A percentile compares a stretch with the other conserved stretches of the same genome.
Conservation (phyloP, 148 eudicot genomes). For the Heliosperma pusillum region DNA sequence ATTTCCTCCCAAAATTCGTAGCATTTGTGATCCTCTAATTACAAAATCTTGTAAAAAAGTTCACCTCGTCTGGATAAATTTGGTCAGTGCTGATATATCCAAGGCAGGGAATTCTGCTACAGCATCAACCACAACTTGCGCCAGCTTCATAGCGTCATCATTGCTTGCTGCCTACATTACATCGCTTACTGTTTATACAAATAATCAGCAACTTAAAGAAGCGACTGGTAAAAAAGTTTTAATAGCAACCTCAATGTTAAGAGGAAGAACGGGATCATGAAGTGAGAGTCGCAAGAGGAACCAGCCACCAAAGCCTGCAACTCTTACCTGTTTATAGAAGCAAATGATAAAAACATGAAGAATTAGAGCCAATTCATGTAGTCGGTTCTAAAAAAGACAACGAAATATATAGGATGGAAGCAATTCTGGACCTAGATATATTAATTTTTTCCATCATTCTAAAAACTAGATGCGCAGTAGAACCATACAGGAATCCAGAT, state of each 20-base stretch:
- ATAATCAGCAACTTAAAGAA: not conserved
- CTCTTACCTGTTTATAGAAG: slow-evolving; percentile 55
- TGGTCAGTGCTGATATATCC: slow-evolving; percentile 65
- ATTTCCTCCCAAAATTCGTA: not conserved
- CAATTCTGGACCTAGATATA: no score
- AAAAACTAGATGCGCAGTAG: no score
- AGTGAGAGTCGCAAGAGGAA: slow-evolving; percentile 94
- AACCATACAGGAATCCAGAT: not conserved
- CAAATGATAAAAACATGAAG: slow-evolving; percentile 13
- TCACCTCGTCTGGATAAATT: slow-evolving; percentile 39
- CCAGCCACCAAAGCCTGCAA: slow-evolving; percentile 95
- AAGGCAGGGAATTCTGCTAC: slow-evolving; percentile 64
- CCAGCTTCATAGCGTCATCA: slow-evolving; percentile 75
- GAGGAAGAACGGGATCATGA: slow-evolving; percentile 97
- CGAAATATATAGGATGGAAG: no score
- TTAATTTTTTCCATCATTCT: not conserved
- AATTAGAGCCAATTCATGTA: not conserved
- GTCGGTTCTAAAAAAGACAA: not conserved
- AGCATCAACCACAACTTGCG: slow-evolving; percentile 58
- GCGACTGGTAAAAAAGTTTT: not conserved
- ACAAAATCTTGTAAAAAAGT: not conserved
- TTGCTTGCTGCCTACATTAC: slow-evolving; percentile 57
- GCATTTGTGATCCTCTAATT: not conserved
- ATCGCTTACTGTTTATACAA: not conserved
- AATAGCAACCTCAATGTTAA: slow-evolving; percentile 77